A percentile compares a stretch with the other conserved stretches of the same genome.
Conservation (phyloP, 176 grass and related monocot genomes). For the Ensete glaucum region DNA sequence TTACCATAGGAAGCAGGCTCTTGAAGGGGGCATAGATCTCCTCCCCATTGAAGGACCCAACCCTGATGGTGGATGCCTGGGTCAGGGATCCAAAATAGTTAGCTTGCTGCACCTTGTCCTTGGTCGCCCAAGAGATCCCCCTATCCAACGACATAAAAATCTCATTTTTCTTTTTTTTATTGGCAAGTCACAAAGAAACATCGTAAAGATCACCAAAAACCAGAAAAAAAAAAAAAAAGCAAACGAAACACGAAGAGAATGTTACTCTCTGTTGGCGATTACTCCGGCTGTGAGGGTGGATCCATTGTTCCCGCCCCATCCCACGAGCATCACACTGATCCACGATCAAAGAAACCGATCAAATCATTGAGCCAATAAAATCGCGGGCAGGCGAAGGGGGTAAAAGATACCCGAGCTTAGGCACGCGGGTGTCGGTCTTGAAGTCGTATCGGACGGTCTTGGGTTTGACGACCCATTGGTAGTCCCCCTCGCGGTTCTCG, state of each 20-base stretch:
- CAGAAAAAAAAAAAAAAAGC: background rate
- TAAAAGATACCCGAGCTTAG: constrained; percentile 76
- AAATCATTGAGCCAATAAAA: background rate
- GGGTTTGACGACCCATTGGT: constrained; percentile 67
- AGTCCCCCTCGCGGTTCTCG: constrained; percentile 65
- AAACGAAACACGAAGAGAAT: constrained; percentile 28
- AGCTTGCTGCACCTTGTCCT: constrained; percentile 92
- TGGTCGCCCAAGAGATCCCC: constrained; percentile 96
- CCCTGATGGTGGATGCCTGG: constrained; percentile 79
- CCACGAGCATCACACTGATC: constrained; percentile 85
- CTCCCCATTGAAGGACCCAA: constrained; percentile 88
- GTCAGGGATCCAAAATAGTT: constrained; percentile 95
- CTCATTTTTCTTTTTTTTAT: too few species aligned
- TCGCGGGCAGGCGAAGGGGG: background rate
- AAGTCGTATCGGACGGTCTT: constrained; percentile 82
- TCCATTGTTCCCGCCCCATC: constrained; percentile 97
- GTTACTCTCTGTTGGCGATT: constrained; percentile 91
- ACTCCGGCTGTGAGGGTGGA: constrained; percentile 89
- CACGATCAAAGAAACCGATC: background rate
- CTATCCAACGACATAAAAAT: constrained; percentile 26
- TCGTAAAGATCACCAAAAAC: background rate
- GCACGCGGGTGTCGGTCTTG: constrained; percentile 59
- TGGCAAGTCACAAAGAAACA: background rate
- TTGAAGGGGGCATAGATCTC: constrained; percentile 96
- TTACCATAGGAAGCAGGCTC: constrained; percentile 93